phyloP scores from a whole-genome alignment of 2,329 filamentous ascomycete genomes.

The Ilyonectria destructans region DNA sequence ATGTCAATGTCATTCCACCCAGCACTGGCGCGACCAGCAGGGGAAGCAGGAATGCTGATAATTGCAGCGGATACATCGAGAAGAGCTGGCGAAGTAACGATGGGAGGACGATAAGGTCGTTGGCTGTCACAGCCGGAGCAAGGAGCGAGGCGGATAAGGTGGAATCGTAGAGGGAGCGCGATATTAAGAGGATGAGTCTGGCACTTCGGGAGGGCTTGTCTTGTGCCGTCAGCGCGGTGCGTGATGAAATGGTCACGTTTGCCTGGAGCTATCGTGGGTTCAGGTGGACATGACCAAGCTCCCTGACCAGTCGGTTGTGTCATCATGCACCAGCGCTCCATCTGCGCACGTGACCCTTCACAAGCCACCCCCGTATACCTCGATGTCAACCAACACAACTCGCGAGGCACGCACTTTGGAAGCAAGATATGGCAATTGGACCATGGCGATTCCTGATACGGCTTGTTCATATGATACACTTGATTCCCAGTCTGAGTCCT shows the following conservation, averaged over 20 bases:
- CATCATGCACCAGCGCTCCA: slow-evolving; percentile 48
- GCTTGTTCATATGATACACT: slow-evolving; percentile 29
- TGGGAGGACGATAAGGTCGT: slow-evolving; percentile 22
- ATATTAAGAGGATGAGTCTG: slow-evolving; percentile 15
- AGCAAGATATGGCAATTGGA: not conserved
- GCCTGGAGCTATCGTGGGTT: slow-evolving; percentile 48
- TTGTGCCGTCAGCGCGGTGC: slow-evolving; percentile 34
- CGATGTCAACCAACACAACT: not conserved
- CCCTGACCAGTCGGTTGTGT: slow-evolving; percentile 49
- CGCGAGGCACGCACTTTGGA: not conserved
- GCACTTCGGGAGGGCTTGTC: slow-evolving; percentile 15
- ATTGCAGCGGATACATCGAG: slow-evolving; percentile 60
- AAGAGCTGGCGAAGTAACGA: slow-evolving; percentile 28
- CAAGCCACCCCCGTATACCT: slow-evolving; percentile 16
- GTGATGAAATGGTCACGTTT: slow-evolving; percentile 51
- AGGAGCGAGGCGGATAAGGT: slow-evolving; percentile 27
- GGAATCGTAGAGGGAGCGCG: slow-evolving; percentile 14
- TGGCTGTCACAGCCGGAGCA: slow-evolving; percentile 23
- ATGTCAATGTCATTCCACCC: slow-evolving; percentile 69
- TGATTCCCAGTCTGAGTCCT: slow-evolving; percentile 28
- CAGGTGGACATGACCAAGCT: slow-evolving; percentile 49
- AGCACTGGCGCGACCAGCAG: slow-evolving; percentile 57
- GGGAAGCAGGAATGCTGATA: slow-evolving; percentile 56
- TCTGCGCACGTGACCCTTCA: slow-evolving; percentile 51
- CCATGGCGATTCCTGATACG: slow-evolving; percentile 20